phyloP scores from a whole-genome alignment of 768 basidiomycete genomes.

The Leccinum longicurvipes region DNA sequence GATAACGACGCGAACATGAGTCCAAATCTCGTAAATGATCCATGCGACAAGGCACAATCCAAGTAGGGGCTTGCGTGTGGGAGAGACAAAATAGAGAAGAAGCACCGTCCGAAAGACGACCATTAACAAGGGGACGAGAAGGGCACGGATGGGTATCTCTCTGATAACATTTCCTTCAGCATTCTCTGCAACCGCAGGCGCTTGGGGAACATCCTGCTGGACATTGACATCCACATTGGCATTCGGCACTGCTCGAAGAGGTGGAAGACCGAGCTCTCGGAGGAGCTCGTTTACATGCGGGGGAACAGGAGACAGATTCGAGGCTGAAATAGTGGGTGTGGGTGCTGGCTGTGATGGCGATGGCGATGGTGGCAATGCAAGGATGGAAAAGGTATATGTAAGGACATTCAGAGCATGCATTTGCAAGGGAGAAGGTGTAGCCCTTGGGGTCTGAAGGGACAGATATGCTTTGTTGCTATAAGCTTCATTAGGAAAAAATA shows the following conservation, averaged over 20 bases:
- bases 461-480: slow-evolving; percentile 45
- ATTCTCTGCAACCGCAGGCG: slow-evolving; percentile 16
- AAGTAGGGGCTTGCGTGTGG: slow-evolving; percentile 70
- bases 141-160: slow-evolving; percentile 62
- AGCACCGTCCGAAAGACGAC: slow-evolving; percentile 65
- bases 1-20: slow-evolving; percentile 51
- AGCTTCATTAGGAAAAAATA: slow-evolving; percentile 3
- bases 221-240: slow-evolving; percentile 17
- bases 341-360: slow-evolving; percentile 35
- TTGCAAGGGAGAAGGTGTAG: slow-evolving; percentile 55
- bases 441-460: slow-evolving; percentile 42
- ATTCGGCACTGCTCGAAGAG: slow-evolving; percentile 39
- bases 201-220: slow-evolving; percentile 17
- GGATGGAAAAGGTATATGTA: slow-evolving; percentile 47
- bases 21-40: slow-evolving; percentile 77
- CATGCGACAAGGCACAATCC: slow-evolving; percentile 62
- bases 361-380: slow-evolving; percentile 52
- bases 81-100: slow-evolving; percentile 74
- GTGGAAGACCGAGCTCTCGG: slow-evolving; percentile 61
- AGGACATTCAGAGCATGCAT: slow-evolving; percentile 46
- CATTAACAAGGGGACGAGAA: slow-evolving; percentile 64
- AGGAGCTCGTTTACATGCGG: slow-evolving; percentile 59
- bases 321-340: slow-evolving; percentile 27
- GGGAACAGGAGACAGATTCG: slow-evolving; percentile 31
- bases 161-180: slow-evolving; percentile 39